phyloP scores from a whole-genome alignment of 208 protist genomes.

The Crithidia acanthocephali region DNA sequence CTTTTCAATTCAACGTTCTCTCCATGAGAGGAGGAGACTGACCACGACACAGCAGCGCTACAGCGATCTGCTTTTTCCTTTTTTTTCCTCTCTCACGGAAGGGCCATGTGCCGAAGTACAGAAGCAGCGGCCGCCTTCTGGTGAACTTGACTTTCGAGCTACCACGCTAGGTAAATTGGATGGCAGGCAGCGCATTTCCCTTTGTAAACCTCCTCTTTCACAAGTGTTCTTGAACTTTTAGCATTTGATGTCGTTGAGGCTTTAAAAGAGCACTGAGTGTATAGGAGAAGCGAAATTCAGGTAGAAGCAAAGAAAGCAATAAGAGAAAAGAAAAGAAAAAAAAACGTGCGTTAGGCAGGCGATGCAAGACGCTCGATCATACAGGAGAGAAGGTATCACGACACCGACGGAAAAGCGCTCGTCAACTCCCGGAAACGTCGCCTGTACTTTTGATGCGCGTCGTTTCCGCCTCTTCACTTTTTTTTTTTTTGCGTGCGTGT shows the following conservation, averaged over 20 bases:
- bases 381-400: slow-evolving; percentile 3
- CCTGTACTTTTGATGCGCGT: neutral
- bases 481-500: slow-evolving; percentile 5
- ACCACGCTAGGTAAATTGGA: too few relatives aligned
- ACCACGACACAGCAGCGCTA: too few relatives aligned
- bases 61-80: too few relatives aligned
- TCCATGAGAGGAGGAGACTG: too few relatives aligned
- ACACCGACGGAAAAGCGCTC: neutral
- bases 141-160: too few relatives aligned
- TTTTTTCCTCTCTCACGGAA: too few relatives aligned
- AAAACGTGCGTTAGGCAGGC: neutral
- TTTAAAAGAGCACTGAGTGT: slow-evolving; percentile 6
- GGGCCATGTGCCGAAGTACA: too few relatives aligned
- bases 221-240: too few relatives aligned
- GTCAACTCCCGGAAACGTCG: neutral
- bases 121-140: too few relatives aligned
- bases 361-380: slow-evolving; percentile 1
- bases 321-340: slow-evolving; percentile 2
- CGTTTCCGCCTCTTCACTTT: neutral
- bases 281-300: neutral
- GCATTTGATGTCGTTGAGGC: neutral
- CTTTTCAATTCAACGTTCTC: too few relatives aligned
- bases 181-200: too few relatives aligned
- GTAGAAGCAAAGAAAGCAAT: neutral
- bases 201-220: neutral